Base-by-base conservation (phyloP, 768 basidiomycete species). In the Galerina marginata region DNA sequence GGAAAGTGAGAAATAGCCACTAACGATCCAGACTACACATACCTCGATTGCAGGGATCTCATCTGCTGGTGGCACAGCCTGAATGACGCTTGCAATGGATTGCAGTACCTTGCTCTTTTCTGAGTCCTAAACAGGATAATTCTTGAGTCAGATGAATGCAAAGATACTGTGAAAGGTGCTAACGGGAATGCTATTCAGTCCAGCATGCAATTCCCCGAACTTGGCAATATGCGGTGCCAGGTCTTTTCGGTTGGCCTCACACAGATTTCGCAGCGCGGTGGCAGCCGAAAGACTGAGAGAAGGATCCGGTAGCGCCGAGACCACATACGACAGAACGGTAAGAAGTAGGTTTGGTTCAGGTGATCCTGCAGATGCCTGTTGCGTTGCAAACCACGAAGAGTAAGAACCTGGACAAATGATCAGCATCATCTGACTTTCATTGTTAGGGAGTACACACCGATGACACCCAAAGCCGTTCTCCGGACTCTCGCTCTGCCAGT, bases 21-120 rank as follows among this genome's bases (percentile, higher is more conserved):
- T 61, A 50, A 15, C 14, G 54, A 23, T 46, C 33, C 45, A 9
- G 38, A 48, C 15, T 56, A 20, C 2, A 73, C 77, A 39, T 52
- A 90, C 91, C 75, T 90, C 85, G 23, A 96, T 81, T 0, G 94
- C 91, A 0, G 86, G 81, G 26, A 96, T 88, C 57, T 86, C 91
- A 44, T 94, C 90, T 43, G 78, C 78, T 0, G 93, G 88, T 0
- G 92, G 89, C 50, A 98, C 74, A 0, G 95, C 96, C 67, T 97
- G 93, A 36, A 97, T 91, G 3, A 98, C 93, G 63, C 95, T 96
- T 1, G 93, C 88, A 53, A 98, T 96, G 0, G 91, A 93, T 70
- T 97, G 92, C 46, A 97, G 77, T 1, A 97, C 92, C 74, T 96
- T 97, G 65, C 87, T 85, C 75, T 91, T 92, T 73, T 96, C 95